phyloP scores from a whole-genome alignment of 2,329 filamentous ascomycete genomes.

The Nemania sp. region DNA sequence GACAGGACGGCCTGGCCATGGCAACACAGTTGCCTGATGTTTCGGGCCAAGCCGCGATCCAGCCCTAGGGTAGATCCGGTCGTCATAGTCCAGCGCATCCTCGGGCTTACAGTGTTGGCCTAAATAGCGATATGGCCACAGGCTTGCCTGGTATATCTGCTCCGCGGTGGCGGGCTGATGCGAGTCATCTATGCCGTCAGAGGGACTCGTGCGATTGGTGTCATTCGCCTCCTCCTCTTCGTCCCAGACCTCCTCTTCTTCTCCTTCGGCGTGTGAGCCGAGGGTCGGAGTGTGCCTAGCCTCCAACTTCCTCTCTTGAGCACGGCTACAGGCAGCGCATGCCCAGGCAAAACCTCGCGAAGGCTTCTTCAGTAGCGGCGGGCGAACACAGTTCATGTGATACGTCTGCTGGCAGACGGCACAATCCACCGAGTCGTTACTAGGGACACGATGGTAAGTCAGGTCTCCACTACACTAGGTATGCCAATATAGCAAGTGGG shows the following conservation, averaged over 20 bases:
- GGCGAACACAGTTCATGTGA: conserved; percentile 97
- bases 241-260: conserved; percentile 65
- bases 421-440: conserved; percentile 94
- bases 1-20: conserved; percentile 88
- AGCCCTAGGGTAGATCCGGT: conserved; percentile 94
- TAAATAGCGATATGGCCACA: conserved; percentile 96
- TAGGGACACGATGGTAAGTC: conserved; percentile 45
- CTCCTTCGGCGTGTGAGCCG: conserved; percentile 68
- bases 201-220: conserved; percentile 68
- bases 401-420: conserved; percentile 94
- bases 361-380: conserved; percentile 90
- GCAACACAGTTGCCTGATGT: conserved; percentile 83
- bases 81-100: conserved; percentile 94
- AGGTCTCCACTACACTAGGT: conserved; percentile 11
- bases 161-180: conserved; percentile 72
- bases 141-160: conserved; percentile 87
- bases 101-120: conserved; percentile 95
- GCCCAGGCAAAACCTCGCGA: conserved; percentile 98
- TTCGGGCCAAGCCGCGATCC: conserved; percentile 89
- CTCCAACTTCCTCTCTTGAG: conserved; percentile 91
- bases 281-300: conserved; percentile 82
- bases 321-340: conserved; percentile 91
- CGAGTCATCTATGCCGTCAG: conserved; percentile 59
- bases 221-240: conserved; percentile 73
- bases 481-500: conserved; percentile 24